Base-by-base conservation (phyloP, 371 early-diverging fungal genomes). In the Capillidium rhysosporum region DNA sequence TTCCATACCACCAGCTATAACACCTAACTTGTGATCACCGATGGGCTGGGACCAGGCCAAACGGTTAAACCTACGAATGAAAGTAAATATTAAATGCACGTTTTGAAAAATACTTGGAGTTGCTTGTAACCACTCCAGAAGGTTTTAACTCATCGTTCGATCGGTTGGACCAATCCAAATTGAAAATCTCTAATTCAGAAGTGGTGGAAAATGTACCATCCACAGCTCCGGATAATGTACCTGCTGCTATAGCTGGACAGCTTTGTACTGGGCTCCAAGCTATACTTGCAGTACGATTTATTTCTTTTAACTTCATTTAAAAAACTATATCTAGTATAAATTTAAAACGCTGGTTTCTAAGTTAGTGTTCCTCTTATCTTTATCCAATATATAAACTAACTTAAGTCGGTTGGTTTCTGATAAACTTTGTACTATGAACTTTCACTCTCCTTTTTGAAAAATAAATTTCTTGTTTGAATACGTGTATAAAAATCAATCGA, bases 1-100 rank as follows among this genome's bases (percentile, higher is more conserved):
- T 64, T 94, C 95, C 76, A 92, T 76, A 49, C 95, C 98, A 57
- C 92, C 92, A 4, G 88, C 98, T 56, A 97, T 69, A 10, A 92
- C 68, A 56, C 97, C 94, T 51, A 77, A 70, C 10, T 79, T 69
- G 23, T 71, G 68, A 23, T 70, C 74, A 20, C 69, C 59, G 21
- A 71, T 62, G 54, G 66, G 63, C 60, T 60, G 59, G 46, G 79
- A 75, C 94, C 95, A 97, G n/a, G 81, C 87, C 44, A 94, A 66
- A 4, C 91, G 85, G 63, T 92, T 86, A 65, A 90, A 88, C 58
- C 89, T 70, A 60, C 16, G 48, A n/a, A n/a, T 21, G 28, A 20
- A 24, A 20, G 25, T 46, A 47, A 26, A 26, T 16, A 40, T 39
- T 1, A 40, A n/a, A 40, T 25, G 34, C 8, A 26, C 9, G 14